phyloP scores from a whole-genome alignment of 2,329 filamentous ascomycete genomes.

The Beauveria pseudobassiana region DNA sequence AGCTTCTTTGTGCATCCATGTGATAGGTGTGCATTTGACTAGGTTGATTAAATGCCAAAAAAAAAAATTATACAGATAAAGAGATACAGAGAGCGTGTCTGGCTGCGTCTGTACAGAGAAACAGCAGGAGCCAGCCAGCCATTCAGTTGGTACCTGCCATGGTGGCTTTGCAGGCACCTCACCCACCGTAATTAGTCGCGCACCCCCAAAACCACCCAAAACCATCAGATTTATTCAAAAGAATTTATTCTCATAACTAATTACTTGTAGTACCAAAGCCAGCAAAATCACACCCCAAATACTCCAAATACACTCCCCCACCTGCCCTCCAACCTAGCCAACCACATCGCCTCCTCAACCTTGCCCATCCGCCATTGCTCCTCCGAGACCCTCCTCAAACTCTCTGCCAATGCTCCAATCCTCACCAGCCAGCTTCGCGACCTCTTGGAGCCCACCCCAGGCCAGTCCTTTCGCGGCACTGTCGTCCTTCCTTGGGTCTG shows the following conservation, averaged over 20 bases:
- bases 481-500: background rate
- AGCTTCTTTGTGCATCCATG: too few species aligned
- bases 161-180: background rate
- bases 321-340: slow-evolving; percentile 3
- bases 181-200: background rate
- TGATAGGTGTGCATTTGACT: too few species aligned
- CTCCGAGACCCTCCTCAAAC: slow-evolving; percentile 14
- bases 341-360: slow-evolving; percentile 9
- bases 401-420: slow-evolving; percentile 5
- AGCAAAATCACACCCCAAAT: background rate
- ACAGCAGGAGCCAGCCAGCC: too few species aligned
- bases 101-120: too few species aligned
- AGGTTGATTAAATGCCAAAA: too few species aligned
- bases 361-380: slow-evolving; percentile 10
- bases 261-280: background rate
- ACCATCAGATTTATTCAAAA: too few species aligned
- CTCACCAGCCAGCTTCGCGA: slow-evolving; percentile 9
- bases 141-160: too few species aligned
- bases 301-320: background rate
- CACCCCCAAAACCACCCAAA: too few species aligned
- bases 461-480: background rate
- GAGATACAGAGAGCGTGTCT: too few species aligned
- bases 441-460: slow-evolving; percentile 1
- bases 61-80: too few species aligned
- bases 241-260: too few species aligned